Evolutionary conservation across 2,329 filamentous ascomycete species (phyloP), one percentile per base, ranked within the genome.

Genomic region (Colletotrichum viniferum): DNA sequence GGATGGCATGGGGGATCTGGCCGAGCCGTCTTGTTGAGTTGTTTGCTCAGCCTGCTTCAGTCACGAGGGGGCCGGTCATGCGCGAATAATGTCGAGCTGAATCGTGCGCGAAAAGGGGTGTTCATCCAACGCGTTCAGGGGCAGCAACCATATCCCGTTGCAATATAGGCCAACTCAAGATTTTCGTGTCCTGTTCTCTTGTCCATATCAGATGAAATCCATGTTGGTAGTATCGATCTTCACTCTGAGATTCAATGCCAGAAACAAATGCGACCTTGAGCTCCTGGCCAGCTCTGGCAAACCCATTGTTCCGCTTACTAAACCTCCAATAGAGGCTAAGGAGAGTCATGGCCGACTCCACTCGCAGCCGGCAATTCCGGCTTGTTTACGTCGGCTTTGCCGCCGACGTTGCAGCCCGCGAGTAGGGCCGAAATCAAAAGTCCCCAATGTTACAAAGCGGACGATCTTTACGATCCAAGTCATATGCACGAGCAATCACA

Each of bases 321-420:
- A 38, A 21, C 14, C 28, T 21, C 13, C 30, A 32, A 21, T 61
- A 30, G 26, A 32, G 58, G 34, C 26, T 52, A 4, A 48, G 64
- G 34, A 10, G 55, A 67, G 55, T 63, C 21, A 63, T 18, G 30
- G 3, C 9, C 16, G 7, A 52, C 71, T 61, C 71, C 66, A 70
- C 66, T 3, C n/a, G 1, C 2, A 34, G 1, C 60, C 71, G 71
- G 71, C n/a, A 74, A 64, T 64, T 65, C 71, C 71, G 71, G 34
- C 14, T 43, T 65, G 48, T 69, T 65, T 48, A 71, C 32, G 26
- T 60, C 66, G 71, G 71, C 58, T 74, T 71, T 63, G 32, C 66
- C 71, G 66, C 38, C 58, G 21, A 64, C 26, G 60, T 70, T 34
- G 48, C 66, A 60, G 30, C 32, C 4, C 32, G 13, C 16, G 34